A percentile compares a stretch with the other conserved stretches of the same genome.
These are phyloP conservation scores for Venturia oleaginea DNA, from an alignment of 2,329 filamentous ascomycete species.

Conservation along the genomic window DNA sequence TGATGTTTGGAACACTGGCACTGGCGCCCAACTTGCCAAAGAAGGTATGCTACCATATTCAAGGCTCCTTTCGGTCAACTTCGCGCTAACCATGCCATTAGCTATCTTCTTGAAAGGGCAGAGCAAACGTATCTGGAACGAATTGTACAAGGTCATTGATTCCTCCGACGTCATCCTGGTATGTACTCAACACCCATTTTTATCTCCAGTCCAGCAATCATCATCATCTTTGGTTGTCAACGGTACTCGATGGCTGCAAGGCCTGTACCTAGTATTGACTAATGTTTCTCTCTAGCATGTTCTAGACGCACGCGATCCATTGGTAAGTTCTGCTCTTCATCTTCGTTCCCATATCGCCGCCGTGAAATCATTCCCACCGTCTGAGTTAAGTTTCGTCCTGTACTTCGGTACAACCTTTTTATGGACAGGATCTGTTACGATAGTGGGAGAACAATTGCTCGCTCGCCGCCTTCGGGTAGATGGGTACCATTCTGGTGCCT, in stretches of 20 bases:
- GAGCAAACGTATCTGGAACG: slow-evolving; percentile 94
- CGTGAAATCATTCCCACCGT: slow-evolving; percentile 49
- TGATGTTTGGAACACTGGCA: slow-evolving; percentile 26
- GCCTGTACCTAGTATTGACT: not conserved
- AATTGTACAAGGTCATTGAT: slow-evolving; percentile 91
- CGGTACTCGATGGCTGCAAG: slow-evolving; percentile 37
- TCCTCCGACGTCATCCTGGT: slow-evolving; percentile 73
- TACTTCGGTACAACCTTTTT: slow-evolving; percentile 43
- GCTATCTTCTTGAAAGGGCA: slow-evolving; percentile 60
- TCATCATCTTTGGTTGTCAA: not conserved
- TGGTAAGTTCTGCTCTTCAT: slow-evolving; percentile 59
- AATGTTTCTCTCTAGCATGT: slow-evolving; percentile 47
- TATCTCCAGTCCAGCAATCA: not conserved
- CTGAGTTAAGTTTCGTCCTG: slow-evolving; percentile 82
- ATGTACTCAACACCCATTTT: not conserved
- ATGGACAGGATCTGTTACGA: slow-evolving; percentile 96
- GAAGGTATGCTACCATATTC: slow-evolving; percentile 64
- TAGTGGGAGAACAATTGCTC: slow-evolving; percentile 85
- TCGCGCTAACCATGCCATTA: not conserved
- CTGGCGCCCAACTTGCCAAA: slow-evolving; percentile 35
- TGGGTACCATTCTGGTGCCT: slow-evolving; percentile 77
- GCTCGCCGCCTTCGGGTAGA: slow-evolving; percentile 62
- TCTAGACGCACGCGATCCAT: slow-evolving; percentile 77
- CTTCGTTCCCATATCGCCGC: not conserved
- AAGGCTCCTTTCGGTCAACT: not conserved